Percentiles rank a stretch among this genome's conserved stretches.
Evolutionary conservation across 192 early-diverging fungal species (phyloP).

Genomic region (Globomyces pollinis-pini): DNA sequence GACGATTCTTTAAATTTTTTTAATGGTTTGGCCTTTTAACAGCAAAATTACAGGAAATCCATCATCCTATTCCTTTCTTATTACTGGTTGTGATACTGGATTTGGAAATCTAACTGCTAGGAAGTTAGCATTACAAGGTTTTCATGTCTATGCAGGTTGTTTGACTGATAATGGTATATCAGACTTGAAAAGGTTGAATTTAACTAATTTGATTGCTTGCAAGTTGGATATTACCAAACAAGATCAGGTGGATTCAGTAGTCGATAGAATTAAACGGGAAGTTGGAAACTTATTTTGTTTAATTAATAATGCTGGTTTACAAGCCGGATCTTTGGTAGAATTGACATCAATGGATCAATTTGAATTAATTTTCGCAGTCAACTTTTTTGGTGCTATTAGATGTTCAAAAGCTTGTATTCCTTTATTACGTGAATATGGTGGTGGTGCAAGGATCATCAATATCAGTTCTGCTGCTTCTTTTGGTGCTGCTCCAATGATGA

Average conservation of each 20-base stretch:
- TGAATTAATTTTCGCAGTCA: slow-evolving; percentile 2
- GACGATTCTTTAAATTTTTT: not conserved
- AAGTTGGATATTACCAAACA: slow-evolving; percentile 8
- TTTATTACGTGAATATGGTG: not conserved
- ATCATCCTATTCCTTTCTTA: slow-evolving; percentile 2
- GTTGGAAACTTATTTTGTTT: slow-evolving; percentile 7
- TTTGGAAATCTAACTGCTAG: slow-evolving; percentile 6
- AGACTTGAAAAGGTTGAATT: not conserved
- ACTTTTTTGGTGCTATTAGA: slow-evolving; percentile 8
- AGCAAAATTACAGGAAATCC: not conserved
- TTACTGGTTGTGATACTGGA: slow-evolving; percentile 9
- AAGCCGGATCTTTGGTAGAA: slow-evolving; percentile 7
- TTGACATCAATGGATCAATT: slow-evolving; percentile 10
- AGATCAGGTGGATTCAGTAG: not conserved
- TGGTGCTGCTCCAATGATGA: not conserved
- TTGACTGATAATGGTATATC: not conserved
- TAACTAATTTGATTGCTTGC: not conserved
- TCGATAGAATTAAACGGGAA: not conserved
- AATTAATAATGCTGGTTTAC: slow-evolving; percentile 8
- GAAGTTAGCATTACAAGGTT: slow-evolving; percentile 2
- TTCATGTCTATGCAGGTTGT: slow-evolving; percentile 10
- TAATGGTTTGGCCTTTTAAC: not conserved
- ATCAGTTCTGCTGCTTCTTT: slow-evolving; percentile 6
- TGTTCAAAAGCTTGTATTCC: slow-evolving; percentile 9
- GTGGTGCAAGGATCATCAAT: slow-evolving; percentile 2